phyloP scores from a whole-genome alignment of 1,284 basidiomycete genomes.

The Pseudomicrostroma phylloplanum region DNA sequence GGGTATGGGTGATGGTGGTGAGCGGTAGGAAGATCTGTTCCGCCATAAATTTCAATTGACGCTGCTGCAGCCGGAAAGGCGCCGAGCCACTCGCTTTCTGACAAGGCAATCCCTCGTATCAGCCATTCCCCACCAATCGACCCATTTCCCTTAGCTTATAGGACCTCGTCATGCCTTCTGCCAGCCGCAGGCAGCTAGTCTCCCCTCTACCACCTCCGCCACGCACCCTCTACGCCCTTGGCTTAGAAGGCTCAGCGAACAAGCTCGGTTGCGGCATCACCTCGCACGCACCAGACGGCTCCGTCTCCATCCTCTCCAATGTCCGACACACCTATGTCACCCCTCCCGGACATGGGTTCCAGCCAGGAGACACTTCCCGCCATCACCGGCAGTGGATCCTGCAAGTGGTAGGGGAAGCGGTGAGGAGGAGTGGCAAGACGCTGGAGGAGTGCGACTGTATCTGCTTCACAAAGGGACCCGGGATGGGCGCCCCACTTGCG shows the following conservation, averaged over 20 bases:
- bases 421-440: conserved; percentile 63
- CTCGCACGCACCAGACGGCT: conserved; percentile 61
- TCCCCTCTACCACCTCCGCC: conserved; percentile 29
- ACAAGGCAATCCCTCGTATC: too few relatives aligned
- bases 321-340: conserved; percentile 96
- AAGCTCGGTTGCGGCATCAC: conserved; percentile 96
- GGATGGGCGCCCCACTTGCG: conserved; percentile 95
- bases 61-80: too few relatives aligned
- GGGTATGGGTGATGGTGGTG: too few relatives aligned
- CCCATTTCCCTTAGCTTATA: background rate
- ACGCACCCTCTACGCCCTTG: conserved; percentile 40
- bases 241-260: conserved; percentile 62
- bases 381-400: conserved; percentile 93
- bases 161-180: background rate
- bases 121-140: background rate
- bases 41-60: too few relatives aligned
- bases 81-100: too few relatives aligned
- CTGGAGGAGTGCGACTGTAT: conserved; percentile 84
- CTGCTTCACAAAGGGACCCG: conserved; percentile 97
- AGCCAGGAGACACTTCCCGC: conserved; percentile 86
- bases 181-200: background rate
- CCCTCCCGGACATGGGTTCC: conserved; percentile 93
- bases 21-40: too few relatives aligned
- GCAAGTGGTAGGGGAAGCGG: conserved; percentile 71
- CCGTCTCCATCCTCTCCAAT: conserved; percentile 55